Conservation (phyloP, 2,329 filamentous ascomycete species). For the Corinectria fuckeliana region DNA sequence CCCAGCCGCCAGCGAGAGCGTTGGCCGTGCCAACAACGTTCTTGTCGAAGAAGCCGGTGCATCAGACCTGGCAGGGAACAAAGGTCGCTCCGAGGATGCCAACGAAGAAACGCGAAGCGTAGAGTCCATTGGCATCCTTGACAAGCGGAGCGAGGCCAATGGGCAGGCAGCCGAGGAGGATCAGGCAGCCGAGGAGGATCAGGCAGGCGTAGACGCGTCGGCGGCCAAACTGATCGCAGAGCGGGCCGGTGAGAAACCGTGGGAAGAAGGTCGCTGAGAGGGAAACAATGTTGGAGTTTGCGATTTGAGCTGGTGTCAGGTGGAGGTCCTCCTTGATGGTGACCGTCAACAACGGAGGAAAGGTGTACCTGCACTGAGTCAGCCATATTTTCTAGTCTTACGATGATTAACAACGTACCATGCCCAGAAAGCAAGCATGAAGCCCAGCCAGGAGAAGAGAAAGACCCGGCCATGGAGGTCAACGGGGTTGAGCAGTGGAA, state of each 20-base stretch:
- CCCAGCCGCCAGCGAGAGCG: constrained; percentile 81
- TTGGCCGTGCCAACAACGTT: constrained; percentile 91
- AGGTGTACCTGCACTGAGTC: constrained; percentile 67
- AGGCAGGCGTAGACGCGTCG: constrained; percentile 79
- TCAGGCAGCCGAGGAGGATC: constrained; percentile 77
- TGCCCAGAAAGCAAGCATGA: constrained; percentile 87
- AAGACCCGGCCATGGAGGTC: constrained; percentile 86
- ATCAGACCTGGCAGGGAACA: constrained; percentile 91
- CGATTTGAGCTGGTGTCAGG: constrained; percentile 73
- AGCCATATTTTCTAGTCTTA: too few relatives aligned
- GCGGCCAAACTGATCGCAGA: constrained; percentile 86
- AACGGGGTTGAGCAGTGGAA: constrained; percentile 79
- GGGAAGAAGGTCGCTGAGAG: constrained; percentile 74
- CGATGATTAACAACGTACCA: constrained; percentile 55
- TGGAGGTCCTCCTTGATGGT: constrained; percentile 82
- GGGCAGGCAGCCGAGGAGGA: constrained; percentile 81
- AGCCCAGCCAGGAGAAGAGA: constrained; percentile 87
- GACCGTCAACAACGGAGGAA: constrained; percentile 78
- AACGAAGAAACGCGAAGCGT: constrained; percentile 78
- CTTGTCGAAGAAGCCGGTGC: constrained; percentile 91
- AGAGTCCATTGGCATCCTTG: constrained; percentile 67
- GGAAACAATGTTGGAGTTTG: constrained; percentile 91
- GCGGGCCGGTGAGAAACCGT: constrained; percentile 77
- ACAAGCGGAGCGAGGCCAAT: constrained; percentile 83
- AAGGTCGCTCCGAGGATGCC: constrained; percentile 80